Base-by-base conservation (phyloP, 495 filamentous ascomycete species). In the Paragyromitra xinjiangensis region DNA sequence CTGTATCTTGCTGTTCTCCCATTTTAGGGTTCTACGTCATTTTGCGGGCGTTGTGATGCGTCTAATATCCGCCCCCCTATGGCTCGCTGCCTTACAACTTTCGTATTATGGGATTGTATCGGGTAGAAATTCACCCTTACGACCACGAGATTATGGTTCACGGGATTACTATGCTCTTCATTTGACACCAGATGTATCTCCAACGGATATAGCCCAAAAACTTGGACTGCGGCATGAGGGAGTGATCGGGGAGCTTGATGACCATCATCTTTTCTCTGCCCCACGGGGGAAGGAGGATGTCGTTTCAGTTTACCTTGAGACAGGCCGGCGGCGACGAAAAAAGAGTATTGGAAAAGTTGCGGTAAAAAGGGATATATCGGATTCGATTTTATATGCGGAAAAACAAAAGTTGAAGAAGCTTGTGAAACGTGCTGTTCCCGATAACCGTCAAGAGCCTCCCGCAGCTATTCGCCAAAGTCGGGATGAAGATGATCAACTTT, bases 91-190 rank as follows among this genome's bases (percentile, higher is more conserved):
- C 9, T 64, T 81, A 9, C 78, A 80, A 5, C 24, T 81, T 22
- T 45, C 75, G 29, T 44, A 45, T 55, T 45, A 44, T 53, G 74
- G 68, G 16, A 11, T 56, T 73, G 77, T 37, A 19, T 65, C 61
- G 6, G 77, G 66, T 34, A 11, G 61, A 51, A 61, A 42, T 44
- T 51, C 79, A 85, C 48, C 82, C 78, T 76, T 78, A 85, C 84
- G 71, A 80, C 85, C 73, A 84, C 86, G 71, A 84, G 77, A 79
- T 81, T 87, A 83, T 84, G 84, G 80, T 45, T 69, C 82, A 82
- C 84, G 83, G 84, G 93, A 98, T 81, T 97, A 94, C 84, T 97
- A 97, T 83, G 94, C 94, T 62, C 86, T 98, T 63, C 92, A 96
- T 74, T 89, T 98, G 73, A 89, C 89, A 55, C 84, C 88, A 14